Evolutionary conservation across 805 yeast species (phyloP).

Genomic region (Hanseniaspora valbyensis): DNA sequence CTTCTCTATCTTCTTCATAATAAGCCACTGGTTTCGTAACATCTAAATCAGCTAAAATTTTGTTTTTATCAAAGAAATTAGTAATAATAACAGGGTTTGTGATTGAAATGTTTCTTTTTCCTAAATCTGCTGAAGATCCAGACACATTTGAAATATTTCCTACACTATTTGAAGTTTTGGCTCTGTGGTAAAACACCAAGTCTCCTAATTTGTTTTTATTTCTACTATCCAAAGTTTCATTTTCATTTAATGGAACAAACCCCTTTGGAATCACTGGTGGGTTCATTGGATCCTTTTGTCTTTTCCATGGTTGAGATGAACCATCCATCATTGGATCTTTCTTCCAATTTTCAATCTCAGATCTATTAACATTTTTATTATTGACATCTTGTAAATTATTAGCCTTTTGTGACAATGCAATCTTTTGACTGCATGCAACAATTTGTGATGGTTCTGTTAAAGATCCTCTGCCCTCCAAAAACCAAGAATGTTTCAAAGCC

Average conservation of each 20-base stretch:
- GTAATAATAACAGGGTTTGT: not conserved
- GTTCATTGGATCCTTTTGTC: not conserved
- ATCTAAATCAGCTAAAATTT: not conserved
- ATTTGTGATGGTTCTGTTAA: constrained; percentile 13
- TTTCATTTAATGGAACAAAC: not conserved
- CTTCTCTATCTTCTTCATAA: not conserved
- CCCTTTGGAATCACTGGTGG: not conserved
- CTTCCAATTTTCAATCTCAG: constrained; percentile 9
- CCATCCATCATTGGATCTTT: constrained; percentile 12
- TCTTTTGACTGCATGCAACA: not conserved
- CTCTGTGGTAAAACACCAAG: not conserved
- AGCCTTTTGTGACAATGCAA: constrained; percentile 10
- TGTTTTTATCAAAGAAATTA: not conserved
- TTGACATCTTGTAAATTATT: not conserved
- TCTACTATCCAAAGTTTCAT: not conserved
- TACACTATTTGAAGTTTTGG: not conserved
- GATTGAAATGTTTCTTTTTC: not conserved
- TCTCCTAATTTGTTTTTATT: not conserved
- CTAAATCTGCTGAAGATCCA: too few relatives aligned
- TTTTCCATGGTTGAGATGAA: constrained; percentile 11
- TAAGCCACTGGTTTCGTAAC: not conserved
- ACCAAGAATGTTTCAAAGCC: constrained; percentile 78
- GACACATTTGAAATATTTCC: not conserved
- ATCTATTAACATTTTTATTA: not conserved
- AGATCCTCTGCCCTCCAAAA: constrained; percentile 26